Base-by-base conservation (phyloP, 2,329 filamentous ascomycete species). In the Paecilomyces sp. region DNA sequence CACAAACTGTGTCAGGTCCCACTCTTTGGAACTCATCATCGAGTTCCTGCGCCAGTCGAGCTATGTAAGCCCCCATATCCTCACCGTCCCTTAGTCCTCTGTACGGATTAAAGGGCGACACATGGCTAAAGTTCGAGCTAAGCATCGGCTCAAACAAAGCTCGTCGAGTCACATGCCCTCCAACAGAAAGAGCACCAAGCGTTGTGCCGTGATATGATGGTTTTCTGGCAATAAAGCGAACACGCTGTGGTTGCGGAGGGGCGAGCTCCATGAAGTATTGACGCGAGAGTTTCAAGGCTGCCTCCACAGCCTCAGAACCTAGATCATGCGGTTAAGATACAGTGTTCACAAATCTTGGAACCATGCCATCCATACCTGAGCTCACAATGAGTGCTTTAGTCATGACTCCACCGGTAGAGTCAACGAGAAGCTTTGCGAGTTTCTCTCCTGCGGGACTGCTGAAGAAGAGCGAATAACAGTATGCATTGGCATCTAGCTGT, bases 171-270 rank as follows among this genome's bases (percentile, higher is more conserved):
- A 79, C 71, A 68, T 90, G 84, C 24, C 86, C 86, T 6, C 87
- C 81, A n/a, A 89, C 76, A 0, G 84, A 83, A 57, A 91, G 80
- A 1, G 88, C 80, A 0, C 88, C 88, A 0, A 91, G 70, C 0
- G 88, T 90, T 52, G 82, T 85, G 5, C 88, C 88, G 66, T 91
- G 88, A 66, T 88, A 91, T 7, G 84, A 86, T 24, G 83, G 79
- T 41, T 83, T 74, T 15, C 88, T 80, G 6, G 85, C 79, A 64
- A 91, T 87, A 69, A 87, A 87, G 34, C 82, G 80, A 0, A 76
- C 75, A 1, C 87, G 79, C 56, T 77, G 70, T 3, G 81, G 77
- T 64, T 89, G 74, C 5, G 76, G 77, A 0, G 75, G 69, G 5
- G 70, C 64, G 57, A 82, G 77, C 68, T 87, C 85, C 31, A 82